A percentile compares a stretch with the other conserved stretches of the same genome.
Evolutionary conservation across 768 basidiomycete genomes (phyloP).

Genomic region (Pisolithus orientalis): DNA sequence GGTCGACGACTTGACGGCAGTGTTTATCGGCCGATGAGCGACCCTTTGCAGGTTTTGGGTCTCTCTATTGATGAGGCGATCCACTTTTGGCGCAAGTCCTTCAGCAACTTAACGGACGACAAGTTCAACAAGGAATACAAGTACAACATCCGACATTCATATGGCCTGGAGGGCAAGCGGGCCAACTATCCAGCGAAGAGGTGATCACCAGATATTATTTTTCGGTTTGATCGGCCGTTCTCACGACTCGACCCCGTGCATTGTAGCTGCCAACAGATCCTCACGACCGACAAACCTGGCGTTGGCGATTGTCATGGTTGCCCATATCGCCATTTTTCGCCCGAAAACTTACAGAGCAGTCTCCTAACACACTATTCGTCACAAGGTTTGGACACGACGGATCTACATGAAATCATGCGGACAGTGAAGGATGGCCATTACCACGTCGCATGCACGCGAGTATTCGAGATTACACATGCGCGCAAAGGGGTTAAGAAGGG

Average conservation of each 20-base stretch:
- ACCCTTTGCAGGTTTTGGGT: conserved; percentile 66
- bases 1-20: conserved; percentile 3
- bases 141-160: conserved; percentile 95
- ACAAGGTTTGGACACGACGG: conserved; percentile 56
- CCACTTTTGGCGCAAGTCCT: conserved; percentile 88
- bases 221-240: background rate
- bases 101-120: conserved; percentile 75
- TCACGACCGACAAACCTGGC: conserved; percentile 62
- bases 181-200: conserved; percentile 92
- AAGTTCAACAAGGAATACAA: conserved; percentile 97
- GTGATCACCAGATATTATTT: conserved; percentile 32
- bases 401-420: conserved; percentile 78
- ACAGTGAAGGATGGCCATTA: conserved; percentile 77
- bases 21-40: background rate
- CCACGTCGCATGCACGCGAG: conserved; percentile 94
- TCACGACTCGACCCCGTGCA: background rate
- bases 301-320: conserved; percentile 77
- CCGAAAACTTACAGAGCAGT: conserved; percentile 75
- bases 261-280: conserved; percentile 81
- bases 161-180: conserved; percentile 89
- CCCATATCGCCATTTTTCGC: conserved; percentile 85
- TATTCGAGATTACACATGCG: conserved; percentile 90
- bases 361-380: conserved; percentile 63
- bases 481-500: conserved; percentile 72
- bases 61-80: conserved; percentile 92